Conservation (phyloP, 441 rosid species). For the Gossypium gossypioides region DNA sequence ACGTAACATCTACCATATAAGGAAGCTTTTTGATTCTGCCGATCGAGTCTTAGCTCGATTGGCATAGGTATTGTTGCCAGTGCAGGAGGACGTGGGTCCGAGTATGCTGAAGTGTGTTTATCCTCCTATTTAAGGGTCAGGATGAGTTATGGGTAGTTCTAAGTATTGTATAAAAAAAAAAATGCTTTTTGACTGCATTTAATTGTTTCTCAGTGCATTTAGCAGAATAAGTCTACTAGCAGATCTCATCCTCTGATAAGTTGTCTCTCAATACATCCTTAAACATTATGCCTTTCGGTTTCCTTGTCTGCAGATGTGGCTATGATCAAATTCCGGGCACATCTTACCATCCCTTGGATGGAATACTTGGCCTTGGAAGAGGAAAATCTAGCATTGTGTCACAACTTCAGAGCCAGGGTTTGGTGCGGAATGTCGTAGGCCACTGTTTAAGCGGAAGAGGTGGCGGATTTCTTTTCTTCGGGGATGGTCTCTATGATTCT, state of each 20-base stretch:
- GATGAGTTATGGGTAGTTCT: too few relatives aligned
- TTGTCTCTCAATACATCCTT: background rate
- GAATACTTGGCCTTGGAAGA: constrained; percentile 87
- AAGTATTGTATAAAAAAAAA: too few relatives aligned
- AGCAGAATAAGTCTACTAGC: background rate
- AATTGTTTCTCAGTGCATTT: background rate
- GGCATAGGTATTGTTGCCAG: too few relatives aligned
- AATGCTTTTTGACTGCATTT: too few relatives aligned
- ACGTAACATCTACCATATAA: background rate
- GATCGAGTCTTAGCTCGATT: too few relatives aligned
- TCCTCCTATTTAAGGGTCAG: too few relatives aligned
- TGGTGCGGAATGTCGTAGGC: constrained; percentile 62
- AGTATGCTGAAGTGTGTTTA: too few relatives aligned
- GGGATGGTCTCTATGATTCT: constrained; percentile 59
- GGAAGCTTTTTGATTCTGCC: background rate
- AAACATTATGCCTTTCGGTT: background rate
- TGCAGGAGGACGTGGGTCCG: too few relatives aligned
- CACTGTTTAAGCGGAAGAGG: constrained; percentile 77
- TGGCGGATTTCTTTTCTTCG: constrained; percentile 89
- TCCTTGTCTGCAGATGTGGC: constrained; percentile 52
- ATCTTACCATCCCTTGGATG: constrained; percentile 21
- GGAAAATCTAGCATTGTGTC: constrained; percentile 68
- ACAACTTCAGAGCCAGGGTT: constrained; percentile 64
- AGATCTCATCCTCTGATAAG: background rate
- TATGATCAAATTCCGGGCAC: constrained; percentile 67